Evolutionary conservation across 78 protist species (phyloP).

Genomic region (Dictyostelium citrinum): DNA sequence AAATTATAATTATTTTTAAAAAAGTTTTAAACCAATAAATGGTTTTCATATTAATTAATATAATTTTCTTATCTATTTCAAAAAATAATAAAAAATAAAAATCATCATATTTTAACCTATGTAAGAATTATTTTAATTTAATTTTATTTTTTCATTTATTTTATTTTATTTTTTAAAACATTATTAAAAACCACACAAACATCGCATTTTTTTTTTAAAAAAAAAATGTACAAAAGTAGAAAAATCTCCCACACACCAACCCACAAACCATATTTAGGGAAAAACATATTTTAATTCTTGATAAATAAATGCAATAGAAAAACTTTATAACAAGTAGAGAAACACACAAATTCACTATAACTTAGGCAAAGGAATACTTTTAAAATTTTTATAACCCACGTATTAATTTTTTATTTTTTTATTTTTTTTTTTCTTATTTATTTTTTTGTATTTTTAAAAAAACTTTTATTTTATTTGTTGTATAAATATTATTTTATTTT

Average conservation of each 20-base stretch:
- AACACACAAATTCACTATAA: background rate
- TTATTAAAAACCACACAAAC: background rate
- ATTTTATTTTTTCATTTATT: too few relatives aligned
- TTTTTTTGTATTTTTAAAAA: background rate
- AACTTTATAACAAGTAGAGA: background rate
- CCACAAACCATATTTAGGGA: background rate
- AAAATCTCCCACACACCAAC: background rate
- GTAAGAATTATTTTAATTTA: too few relatives aligned
- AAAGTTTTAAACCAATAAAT: background rate
- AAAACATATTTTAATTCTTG: background rate
- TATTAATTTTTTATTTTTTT: background rate
- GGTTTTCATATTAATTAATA: background rate
- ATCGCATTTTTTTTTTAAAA: background rate
- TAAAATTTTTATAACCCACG: background rate
- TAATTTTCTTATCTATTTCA: background rate
- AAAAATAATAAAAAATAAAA: background rate
- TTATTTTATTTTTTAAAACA: too few relatives aligned
- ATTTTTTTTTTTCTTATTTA: background rate
- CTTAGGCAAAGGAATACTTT: background rate
- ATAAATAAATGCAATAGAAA: background rate
- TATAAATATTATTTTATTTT: background rate
- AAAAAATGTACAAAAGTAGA: background rate
- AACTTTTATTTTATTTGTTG: background rate
- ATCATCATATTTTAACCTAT: too few relatives aligned
- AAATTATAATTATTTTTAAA: background rate